Conservation (phyloP, 2,329 filamentous ascomycete species). For the Nectriaceae sp. region DNA sequence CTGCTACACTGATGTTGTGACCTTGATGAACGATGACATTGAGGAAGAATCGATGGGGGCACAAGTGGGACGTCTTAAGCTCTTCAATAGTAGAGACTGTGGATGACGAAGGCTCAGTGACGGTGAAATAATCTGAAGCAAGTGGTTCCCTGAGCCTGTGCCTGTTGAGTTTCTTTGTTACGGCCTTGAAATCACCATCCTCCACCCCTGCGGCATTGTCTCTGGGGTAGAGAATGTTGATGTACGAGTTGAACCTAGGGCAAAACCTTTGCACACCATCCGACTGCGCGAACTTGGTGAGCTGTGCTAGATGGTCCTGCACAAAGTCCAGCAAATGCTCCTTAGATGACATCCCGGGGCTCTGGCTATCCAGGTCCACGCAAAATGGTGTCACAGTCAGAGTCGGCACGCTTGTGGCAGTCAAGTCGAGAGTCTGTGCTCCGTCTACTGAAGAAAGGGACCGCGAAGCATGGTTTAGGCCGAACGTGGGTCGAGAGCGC, state of each 20-base stretch:
- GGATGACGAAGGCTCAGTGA: not conserved
- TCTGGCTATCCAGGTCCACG: constrained; percentile 3
- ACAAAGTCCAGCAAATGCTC: constrained; percentile 2
- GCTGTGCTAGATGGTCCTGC: constrained; percentile 11
- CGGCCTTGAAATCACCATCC: not conserved
- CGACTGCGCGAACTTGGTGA: constrained; percentile 13
- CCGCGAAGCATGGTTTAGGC: constrained; percentile 10
- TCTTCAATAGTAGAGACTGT: constrained; percentile 1
- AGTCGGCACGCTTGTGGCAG: constrained; percentile 6
- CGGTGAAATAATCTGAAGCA: not conserved
- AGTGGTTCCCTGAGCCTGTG: not conserved
- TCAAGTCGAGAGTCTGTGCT: constrained; percentile 8
- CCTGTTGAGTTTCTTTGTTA: not conserved
- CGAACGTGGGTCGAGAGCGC: constrained; percentile 6
- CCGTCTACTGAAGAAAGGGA: constrained; percentile 8
- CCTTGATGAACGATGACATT: constrained; percentile 5
- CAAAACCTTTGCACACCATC: constrained; percentile 4
- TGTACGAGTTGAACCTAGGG: constrained; percentile 12
- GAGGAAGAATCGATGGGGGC: constrained; percentile 2
- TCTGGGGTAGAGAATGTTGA: constrained; percentile 10
- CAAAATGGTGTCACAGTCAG: constrained; percentile 5
- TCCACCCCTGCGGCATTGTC: not conserved
- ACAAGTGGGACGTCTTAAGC: constrained; percentile 3
- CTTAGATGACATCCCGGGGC: not conserved
- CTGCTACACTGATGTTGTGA: constrained; percentile 2